A percentile compares a stretch with the other conserved stretches of the same genome.
phyloP scores from a whole-genome alignment of 1,284 basidiomycete genomes.

The Leccinum pachyderme region DNA sequence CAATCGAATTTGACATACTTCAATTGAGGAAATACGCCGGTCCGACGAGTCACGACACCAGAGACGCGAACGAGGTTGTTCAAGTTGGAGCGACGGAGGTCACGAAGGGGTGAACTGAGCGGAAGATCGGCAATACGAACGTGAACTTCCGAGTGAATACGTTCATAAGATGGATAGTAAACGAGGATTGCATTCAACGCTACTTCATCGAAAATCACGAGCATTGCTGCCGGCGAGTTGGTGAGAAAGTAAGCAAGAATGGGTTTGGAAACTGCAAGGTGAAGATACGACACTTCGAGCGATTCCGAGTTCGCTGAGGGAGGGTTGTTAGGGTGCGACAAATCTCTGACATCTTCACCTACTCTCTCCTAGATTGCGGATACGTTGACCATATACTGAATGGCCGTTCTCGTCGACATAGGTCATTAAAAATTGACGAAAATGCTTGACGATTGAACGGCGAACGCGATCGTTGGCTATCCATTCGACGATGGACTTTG shows the following conservation, averaged over 20 bases:
- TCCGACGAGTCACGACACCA: constrained; percentile 96
- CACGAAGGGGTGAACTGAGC: constrained; percentile 84
- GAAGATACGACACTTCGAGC: constrained; percentile 93
- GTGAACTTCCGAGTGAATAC: constrained; percentile 97
- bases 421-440: constrained; percentile 94
- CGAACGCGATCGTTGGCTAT: constrained; percentile 90
- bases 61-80: constrained; percentile 95
- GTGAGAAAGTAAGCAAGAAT: constrained; percentile 97
- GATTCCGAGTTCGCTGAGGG: constrained; percentile 92
- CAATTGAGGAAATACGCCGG: constrained; percentile 96
- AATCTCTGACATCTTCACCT: constrained; percentile 32
- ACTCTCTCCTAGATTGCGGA: constrained; percentile 95
- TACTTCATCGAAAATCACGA: constrained; percentile 94
- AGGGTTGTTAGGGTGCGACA: constrained; percentile 11
- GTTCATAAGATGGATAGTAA: constrained; percentile 95
- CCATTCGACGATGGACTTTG: constrained; percentile 97
- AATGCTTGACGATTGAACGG: constrained; percentile 88
- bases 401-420: constrained; percentile 90
- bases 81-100: constrained; percentile 88
- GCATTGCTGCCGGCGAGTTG: constrained; percentile 91
- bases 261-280: constrained; percentile 87
- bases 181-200: constrained; percentile 92
- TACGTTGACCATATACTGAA: constrained; percentile 94
- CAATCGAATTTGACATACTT: constrained; percentile 99
- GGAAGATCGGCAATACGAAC: constrained; percentile 96